Conservation (phyloP, 2,329 filamentous ascomycete species). For the Alternaria ventricosa region DNA sequence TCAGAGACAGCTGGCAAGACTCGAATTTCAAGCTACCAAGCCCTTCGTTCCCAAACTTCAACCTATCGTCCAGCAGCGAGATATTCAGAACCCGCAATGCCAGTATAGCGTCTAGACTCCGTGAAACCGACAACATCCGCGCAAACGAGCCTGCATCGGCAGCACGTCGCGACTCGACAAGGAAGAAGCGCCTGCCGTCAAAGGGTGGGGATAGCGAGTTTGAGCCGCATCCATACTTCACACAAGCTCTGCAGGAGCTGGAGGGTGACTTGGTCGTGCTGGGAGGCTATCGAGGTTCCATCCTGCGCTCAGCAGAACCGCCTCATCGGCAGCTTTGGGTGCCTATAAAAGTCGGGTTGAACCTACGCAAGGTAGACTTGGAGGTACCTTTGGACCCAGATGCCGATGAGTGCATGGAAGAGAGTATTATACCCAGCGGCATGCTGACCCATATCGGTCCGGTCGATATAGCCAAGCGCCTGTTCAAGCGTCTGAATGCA, state of each 20-base stretch:
- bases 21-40: conserved; percentile 72
- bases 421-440: conserved; percentile 82
- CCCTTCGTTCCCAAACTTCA: conserved; percentile 62
- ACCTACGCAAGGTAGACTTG: conserved; percentile 88
- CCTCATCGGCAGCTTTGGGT: conserved; percentile 92
- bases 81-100: conserved; percentile 30
- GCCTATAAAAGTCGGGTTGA: conserved; percentile 89
- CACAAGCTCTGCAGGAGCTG: conserved; percentile 68
- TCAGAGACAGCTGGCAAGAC: conserved; percentile 86
- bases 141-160: conserved; percentile 20
- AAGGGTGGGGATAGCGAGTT: conserved; percentile 29
- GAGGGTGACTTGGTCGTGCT: conserved; percentile 87
- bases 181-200: conserved; percentile 17
- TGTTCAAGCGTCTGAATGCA: conserved; percentile 78
- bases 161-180: conserved; percentile 20
- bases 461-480: conserved; percentile 82
- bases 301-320: conserved; percentile 82
- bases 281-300: conserved; percentile 88
- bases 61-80: conserved; percentile 42
- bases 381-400: conserved; percentile 82
- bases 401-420: conserved; percentile 82
- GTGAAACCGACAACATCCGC: conserved; percentile 26
- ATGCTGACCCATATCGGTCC: conserved; percentile 93
- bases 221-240: conserved; percentile 59
- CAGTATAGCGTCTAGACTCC: conserved; percentile 15